These are phyloP conservation scores for Picocystis sp. DNA, from an alignment of 163 green algal genomes.

Conservation along the genomic window DNA sequence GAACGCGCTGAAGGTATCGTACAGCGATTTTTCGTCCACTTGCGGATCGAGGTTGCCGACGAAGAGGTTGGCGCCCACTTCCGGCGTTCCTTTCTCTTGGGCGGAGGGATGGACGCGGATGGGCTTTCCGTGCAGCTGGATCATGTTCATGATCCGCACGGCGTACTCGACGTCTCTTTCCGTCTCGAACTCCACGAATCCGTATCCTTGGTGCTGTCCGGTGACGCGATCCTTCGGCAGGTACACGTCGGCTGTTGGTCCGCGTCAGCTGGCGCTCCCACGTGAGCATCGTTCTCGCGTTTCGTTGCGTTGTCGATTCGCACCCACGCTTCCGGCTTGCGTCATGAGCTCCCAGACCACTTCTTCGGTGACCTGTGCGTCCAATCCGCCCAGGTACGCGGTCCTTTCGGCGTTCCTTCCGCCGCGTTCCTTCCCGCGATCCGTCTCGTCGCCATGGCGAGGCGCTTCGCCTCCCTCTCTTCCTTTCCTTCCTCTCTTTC, in stretches of 20 bases:
- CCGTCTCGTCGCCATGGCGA: too few relatives aligned
- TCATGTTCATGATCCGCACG: constrained; percentile 97
- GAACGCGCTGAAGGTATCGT: constrained; percentile 97
- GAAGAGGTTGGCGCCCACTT: constrained; percentile 96
- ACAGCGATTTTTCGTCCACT: constrained; percentile 95
- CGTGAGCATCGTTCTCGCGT: too few relatives aligned
- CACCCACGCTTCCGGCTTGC: constrained; percentile 81
- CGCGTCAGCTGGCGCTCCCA: too few relatives aligned
- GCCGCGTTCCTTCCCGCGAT: too few relatives aligned
- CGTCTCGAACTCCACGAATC: constrained; percentile 87
- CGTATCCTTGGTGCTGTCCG: constrained; percentile 84
- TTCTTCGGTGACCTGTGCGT: constrained; percentile 69
- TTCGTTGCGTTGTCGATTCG: constrained; percentile 8
- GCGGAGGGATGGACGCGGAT: constrained; percentile 85
- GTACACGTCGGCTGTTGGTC: constrained; percentile 84
- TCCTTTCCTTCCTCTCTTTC: too few relatives aligned
- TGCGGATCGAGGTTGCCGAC: constrained; percentile 92
- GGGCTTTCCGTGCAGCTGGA: constrained; percentile 89
- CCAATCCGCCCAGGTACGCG: too few relatives aligned
- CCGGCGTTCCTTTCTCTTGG: constrained; percentile 50
- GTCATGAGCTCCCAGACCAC: constrained; percentile 94
- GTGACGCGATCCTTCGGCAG: constrained; percentile 95
- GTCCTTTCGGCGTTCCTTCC: too few relatives aligned
- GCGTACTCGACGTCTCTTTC: constrained; percentile 94
- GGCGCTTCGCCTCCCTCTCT: too few relatives aligned